Evolutionary conservation across 106 monocot species (phyloP), one percentile per base, ranked within the genome.

Genomic region (Allium fistulosum): DNA sequence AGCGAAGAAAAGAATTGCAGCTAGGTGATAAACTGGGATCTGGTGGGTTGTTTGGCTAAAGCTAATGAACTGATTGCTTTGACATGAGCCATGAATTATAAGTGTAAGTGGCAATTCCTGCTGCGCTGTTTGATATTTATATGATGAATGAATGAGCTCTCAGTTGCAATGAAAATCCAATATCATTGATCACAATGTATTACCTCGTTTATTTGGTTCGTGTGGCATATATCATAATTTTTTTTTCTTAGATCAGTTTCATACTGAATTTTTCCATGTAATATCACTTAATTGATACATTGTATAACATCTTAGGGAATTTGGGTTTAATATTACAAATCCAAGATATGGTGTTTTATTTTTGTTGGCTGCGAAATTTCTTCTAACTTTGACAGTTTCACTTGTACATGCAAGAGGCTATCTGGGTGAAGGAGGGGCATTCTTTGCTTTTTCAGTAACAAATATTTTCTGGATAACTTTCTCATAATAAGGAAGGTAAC

Each of bases 381-480:
- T 88, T 88, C 82, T 93, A 76, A 93, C 89, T 37, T 37, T 37
- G 37, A 37, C 37, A 37, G 37, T 62, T 78, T 84, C 73, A 63
- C 57, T 77, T 93, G 83, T 93, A 73, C 84, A 88, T 93, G 93
- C 89, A 89, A 93, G 86, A 93, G 80, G 62, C 79, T 51, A 49
- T 57, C 63, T 74, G 45, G 74, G 58, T 69, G 75, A 81, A 83
- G 62, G 78, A 81, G 53, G 67, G 65, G 66, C n/a, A 17, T 52
- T 66, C 49, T 76, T 82, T 71, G 63, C 71, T 59, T 72, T 78
- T 45, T 57, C 49, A 53, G 69, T 51, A 7, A 58, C 49, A 60
- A 55, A 68, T 52, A 66, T 71, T 27, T 66, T 52, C 22, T 64
- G 60, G 61, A 52, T 61, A 51, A 27, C 17, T 26, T 48, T 49